A percentile compares a stretch with the other conserved stretches of the same genome.
phyloP scores from a whole-genome alignment of 1,139 yeast species.

The Geotrichum histeridarum region DNA sequence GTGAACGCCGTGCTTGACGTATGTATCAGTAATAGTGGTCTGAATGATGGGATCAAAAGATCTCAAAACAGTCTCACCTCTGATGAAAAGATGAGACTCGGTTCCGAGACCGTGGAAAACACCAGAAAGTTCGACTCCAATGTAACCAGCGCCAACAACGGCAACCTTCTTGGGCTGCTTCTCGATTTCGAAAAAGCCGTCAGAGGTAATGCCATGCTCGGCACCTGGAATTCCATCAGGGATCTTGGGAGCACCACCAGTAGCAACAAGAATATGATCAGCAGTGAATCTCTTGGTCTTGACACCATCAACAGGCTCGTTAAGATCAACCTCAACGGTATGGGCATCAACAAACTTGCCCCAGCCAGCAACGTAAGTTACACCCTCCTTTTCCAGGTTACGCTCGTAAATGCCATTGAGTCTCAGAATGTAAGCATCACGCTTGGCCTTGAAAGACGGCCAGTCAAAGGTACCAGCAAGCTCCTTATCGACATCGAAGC shows the following conservation, averaged over 20 bases:
- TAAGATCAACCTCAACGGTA: conserved; percentile 69
- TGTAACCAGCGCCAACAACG: conserved; percentile 95
- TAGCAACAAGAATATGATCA: conserved; percentile 79
- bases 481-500: conserved; percentile 54
- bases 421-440: conserved; percentile 85
- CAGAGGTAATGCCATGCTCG: conserved; percentile 81
- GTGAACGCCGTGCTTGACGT: conserved; percentile 72
- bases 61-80: conserved; percentile 87
- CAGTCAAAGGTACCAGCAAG: conserved; percentile 64
- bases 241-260: conserved; percentile 81
- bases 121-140: conserved; percentile 93
- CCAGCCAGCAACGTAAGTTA: conserved; percentile 81
- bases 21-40: conserved; percentile 70
- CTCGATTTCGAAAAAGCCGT: conserved; percentile 80
- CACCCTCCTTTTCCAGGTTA: conserved; percentile 82
- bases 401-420: conserved; percentile 90
- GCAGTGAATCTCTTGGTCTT: conserved; percentile 61
- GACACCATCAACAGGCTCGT: conserved; percentile 36
- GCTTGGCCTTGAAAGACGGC: conserved; percentile 70
- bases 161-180: conserved; percentile 88
- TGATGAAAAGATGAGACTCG: conserved; percentile 80
- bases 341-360: conserved; percentile 54
- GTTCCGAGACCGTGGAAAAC: conserved; percentile 83
- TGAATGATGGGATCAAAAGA: conserved; percentile 81
- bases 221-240: conserved; percentile 73